Evolutionary conservation across 2,329 filamentous ascomycete genomes (phyloP).

Genomic region (Fusarium beomiforme): DNA sequence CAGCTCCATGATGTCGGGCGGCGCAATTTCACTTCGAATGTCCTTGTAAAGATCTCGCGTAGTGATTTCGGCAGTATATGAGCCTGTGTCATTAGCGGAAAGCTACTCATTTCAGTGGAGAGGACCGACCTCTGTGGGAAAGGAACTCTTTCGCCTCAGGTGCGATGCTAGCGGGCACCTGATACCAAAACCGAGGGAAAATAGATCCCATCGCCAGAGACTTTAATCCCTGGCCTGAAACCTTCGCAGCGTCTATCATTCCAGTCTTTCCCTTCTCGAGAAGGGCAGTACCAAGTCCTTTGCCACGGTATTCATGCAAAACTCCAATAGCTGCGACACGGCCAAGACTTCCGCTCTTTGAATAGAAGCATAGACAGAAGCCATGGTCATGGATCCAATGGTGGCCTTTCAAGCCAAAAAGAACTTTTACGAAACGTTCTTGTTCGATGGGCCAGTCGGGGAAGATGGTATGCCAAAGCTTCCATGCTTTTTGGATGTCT

Average conservation of each 20-base stretch:
- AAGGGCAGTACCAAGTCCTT: slow-evolving; percentile 30
- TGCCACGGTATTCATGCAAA: slow-evolving; percentile 21
- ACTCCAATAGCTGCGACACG: slow-evolving; percentile 36
- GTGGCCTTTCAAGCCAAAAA: background rate
- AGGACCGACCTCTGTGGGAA: slow-evolving; percentile 8
- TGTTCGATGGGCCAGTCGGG: slow-evolving; percentile 31
- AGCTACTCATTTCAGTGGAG: too few relatives aligned
- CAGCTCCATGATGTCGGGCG: slow-evolving; percentile 26
- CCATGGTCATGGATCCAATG: slow-evolving; percentile 34
- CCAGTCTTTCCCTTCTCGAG: slow-evolving; percentile 14
- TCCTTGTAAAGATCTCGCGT: slow-evolving; percentile 34
- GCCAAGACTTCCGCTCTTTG: background rate
- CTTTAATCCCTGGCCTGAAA: background rate
- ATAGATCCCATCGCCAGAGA: slow-evolving; percentile 34
- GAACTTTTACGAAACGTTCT: slow-evolving; percentile 7
- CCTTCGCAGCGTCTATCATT: background rate
- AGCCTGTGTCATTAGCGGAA: slow-evolving; percentile 14
- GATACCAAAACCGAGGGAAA: slow-evolving; percentile 37
- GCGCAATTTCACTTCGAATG: slow-evolving; percentile 7
- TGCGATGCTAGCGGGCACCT: slow-evolving; percentile 10
- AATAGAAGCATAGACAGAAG: slow-evolving; percentile 31
- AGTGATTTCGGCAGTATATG: background rate
- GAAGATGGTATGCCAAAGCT: slow-evolving; percentile 37
- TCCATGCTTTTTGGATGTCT: slow-evolving; percentile 28
- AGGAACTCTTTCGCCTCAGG: slow-evolving; percentile 34